phyloP scores from a whole-genome alignment of 1,284 basidiomycete species.

The Cryptococcus hybrid region DNA sequence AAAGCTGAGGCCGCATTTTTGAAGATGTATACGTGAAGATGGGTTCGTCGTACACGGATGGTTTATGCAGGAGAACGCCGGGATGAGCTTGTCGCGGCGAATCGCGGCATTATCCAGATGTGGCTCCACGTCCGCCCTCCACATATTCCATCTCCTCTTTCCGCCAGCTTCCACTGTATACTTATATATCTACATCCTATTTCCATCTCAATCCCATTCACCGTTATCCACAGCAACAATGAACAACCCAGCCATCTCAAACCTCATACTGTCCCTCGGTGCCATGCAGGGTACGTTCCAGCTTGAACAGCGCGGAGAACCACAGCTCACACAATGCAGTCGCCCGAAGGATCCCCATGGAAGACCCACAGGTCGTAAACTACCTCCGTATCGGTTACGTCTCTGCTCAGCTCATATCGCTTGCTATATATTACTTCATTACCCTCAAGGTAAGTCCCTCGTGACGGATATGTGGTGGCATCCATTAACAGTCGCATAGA shows the following conservation, averaged over 20 bases:
- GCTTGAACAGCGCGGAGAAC: background rate
- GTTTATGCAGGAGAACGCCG: too few relatives aligned
- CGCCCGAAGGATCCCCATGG: conserved; percentile 86
- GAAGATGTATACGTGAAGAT: background rate
- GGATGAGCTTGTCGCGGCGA: too few relatives aligned
- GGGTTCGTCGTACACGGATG: too few relatives aligned
- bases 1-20: conserved; percentile 21
- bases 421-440: conserved; percentile 44
- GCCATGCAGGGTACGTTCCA: conserved; percentile 74
- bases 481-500: conserved; percentile 52
- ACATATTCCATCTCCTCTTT: background rate
- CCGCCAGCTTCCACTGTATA: too few relatives aligned
- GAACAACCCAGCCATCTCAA: conserved; percentile 54
- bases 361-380: conserved; percentile 76
- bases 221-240: conserved; percentile 11
- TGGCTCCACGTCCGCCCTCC: too few relatives aligned
- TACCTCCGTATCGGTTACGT: conserved; percentile 86
- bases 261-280: conserved; percentile 80
- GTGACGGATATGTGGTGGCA: background rate
- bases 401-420: conserved; percentile 54
- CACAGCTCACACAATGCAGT: conserved; percentile 50
- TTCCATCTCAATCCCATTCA: too few relatives aligned
- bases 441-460: conserved; percentile 30
- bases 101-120: too few relatives aligned
- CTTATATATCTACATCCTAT: too few relatives aligned